Evolutionary conservation across 2,329 filamentous ascomycete species (phyloP), one percentile per base, ranked within the genome.

Genomic region (Aspergillus clavatus): DNA sequence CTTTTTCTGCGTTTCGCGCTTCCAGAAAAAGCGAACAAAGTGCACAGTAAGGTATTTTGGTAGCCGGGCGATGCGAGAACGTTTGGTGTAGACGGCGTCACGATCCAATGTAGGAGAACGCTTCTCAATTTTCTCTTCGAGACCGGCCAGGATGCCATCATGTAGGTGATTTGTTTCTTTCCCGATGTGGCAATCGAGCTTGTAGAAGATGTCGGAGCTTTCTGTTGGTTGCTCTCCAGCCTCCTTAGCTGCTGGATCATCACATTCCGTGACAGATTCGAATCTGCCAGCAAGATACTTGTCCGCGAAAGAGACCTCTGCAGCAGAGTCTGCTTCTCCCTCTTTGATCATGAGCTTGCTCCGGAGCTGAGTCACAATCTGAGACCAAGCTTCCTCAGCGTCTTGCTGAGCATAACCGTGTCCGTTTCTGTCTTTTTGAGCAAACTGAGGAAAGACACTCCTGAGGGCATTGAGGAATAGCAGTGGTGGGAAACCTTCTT

Each of bases 1-100:
- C 77, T 98, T 98, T 76, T 97, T 97, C 69, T 94, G 86, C 3
- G 88, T 89, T 56, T 95, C 89, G 38, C 86, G 83, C 64, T 95
- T 91, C 93, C 93, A 98, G 74, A 91, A 96, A 73, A 98, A 98
- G 53, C 93, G 88, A 45, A 98, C 87, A 66, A 98, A 95, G 69
- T 98, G 93, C 3, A 98, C 88, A 0, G 93, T 93, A 36, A 98
- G 78, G 66, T 98, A 96, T 68, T 95, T 95, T 14, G 93, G 93
- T 39, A 96, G 75, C 16, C 91, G 84, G 8, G 90, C 82, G 58
- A 98, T 94, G 62, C 84, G 82, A n/a, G 89, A 93, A 3, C 80
- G 86, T 71, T 95, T 95, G 40, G 89, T 96, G 70, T 95, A 98
- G 2, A 80, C 70, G 7, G 88, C 86, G 62, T 95, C 83, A 36